These are phyloP conservation scores for Nymphaea thermarum DNA, from an alignment of 164 flowering plant species.

Conservation along the genomic window DNA sequence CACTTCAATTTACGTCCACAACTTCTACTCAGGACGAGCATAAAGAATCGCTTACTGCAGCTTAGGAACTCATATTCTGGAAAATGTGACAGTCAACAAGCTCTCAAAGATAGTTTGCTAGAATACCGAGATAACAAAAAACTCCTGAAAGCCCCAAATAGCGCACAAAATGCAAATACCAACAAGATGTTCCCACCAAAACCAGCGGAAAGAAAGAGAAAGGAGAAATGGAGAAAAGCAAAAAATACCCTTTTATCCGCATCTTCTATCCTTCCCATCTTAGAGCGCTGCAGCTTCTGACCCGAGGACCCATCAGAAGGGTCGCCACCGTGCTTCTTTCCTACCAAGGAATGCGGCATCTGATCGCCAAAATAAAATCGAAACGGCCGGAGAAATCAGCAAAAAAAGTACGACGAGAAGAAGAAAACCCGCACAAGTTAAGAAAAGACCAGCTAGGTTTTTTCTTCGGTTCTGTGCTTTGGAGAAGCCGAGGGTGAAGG, in stretches of 20 bases:
- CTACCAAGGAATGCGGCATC: constrained; percentile 8
- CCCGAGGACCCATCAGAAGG: constrained; percentile 8
- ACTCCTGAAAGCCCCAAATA: not conserved
- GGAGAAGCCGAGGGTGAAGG: not conserved
- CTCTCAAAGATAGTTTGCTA: not conserved
- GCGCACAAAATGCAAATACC: not conserved
- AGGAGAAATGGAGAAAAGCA: not conserved
- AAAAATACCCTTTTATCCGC: constrained; percentile 8
- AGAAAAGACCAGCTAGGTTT: not conserved
- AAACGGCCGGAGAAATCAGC: not conserved
- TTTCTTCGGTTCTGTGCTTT: not conserved
- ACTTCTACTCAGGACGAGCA: too few relatives aligned
- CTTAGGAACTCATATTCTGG: not conserved
- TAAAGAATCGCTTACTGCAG: not conserved
- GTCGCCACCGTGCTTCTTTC: constrained; percentile 12
- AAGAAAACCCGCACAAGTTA: not conserved
- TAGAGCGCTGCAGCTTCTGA: constrained; percentile 9
- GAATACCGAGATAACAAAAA: not conserved
- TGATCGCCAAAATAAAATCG: not conserved
- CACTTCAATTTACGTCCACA: too few relatives aligned
- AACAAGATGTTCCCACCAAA: not conserved
- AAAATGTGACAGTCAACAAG: not conserved
- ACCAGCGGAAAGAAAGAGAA: not conserved
- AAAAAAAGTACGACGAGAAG: not conserved
- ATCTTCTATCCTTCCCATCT: constrained; percentile 6